Conservation (phyloP, 2,329 filamentous ascomycete genomes). For the Monilinia laxa region DNA sequence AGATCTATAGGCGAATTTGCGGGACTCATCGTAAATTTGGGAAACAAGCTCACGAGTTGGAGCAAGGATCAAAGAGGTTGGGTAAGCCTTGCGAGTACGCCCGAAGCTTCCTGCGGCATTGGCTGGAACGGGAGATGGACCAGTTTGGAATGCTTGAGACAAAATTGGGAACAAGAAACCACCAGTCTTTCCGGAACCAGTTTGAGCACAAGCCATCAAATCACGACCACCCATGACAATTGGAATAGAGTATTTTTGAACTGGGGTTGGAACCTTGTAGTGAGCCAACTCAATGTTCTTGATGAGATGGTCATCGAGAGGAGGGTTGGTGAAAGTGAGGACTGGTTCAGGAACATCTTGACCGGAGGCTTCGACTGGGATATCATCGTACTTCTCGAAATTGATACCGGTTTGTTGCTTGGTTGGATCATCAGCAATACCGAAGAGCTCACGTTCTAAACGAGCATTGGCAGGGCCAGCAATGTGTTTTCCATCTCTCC, state of each 20-base stretch:
- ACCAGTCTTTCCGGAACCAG: slow-evolving; percentile 99
- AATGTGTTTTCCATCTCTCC: slow-evolving; percentile 96
- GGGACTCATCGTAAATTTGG: slow-evolving; percentile 95
- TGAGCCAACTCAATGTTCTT: slow-evolving; percentile 90
- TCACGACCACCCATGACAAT: slow-evolving; percentile 98
- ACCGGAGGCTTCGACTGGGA: slow-evolving; percentile 95
- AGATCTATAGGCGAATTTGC: slow-evolving; percentile 98
- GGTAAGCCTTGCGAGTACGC: slow-evolving; percentile 96
- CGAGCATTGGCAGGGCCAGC: slow-evolving; percentile 85
- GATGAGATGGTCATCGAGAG: slow-evolving; percentile 90
- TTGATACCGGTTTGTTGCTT: slow-evolving; percentile 99
- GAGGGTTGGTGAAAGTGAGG: slow-evolving; percentile 86
- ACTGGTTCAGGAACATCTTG: slow-evolving; percentile 91
- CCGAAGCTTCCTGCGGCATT: slow-evolving; percentile 70
- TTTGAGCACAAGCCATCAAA: slow-evolving; percentile 99
- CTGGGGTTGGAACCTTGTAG: slow-evolving; percentile 94
- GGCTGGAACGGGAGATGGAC: slow-evolving; percentile 69
- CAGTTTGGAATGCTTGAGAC: slow-evolving; percentile 92
- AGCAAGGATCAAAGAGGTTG: slow-evolving; percentile 91
- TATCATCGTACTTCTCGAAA: slow-evolving; percentile 99
- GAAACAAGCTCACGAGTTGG: slow-evolving; percentile 98
- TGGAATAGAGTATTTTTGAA: slow-evolving; percentile 99
- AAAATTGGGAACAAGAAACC: slow-evolving; percentile 99
- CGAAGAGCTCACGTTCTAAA: slow-evolving; percentile 93
- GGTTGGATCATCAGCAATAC: slow-evolving; percentile 81